These are phyloP conservation scores for Bisporella sp. DNA, from an alignment of 2,329 filamentous ascomycete species.

Conservation along the genomic window DNA sequence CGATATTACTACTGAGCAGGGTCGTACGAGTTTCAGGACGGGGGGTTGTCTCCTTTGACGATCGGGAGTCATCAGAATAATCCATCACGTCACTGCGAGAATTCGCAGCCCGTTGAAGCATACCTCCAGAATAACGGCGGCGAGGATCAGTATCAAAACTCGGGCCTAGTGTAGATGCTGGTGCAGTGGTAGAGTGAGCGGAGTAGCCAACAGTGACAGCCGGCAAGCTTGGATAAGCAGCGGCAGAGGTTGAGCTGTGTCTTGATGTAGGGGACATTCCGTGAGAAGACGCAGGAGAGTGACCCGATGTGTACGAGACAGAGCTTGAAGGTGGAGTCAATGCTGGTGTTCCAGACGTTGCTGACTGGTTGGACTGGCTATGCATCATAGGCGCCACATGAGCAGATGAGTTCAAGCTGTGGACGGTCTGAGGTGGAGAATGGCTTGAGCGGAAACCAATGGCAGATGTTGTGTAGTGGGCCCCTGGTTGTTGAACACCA, in stretches of 20 bases:
- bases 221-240: constrained; percentile 70
- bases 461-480: constrained; percentile 53
- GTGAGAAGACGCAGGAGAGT: constrained; percentile 63
- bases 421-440: constrained; percentile 37
- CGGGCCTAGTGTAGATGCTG: constrained; percentile 62
- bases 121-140: constrained; percentile 58
- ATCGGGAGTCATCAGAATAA: constrained; percentile 12
- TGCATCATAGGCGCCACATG: constrained; percentile 51
- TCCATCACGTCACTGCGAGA: constrained; percentile 34
- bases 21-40: constrained; percentile 32
- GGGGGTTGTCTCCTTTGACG: constrained; percentile 19
- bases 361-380: constrained; percentile 47
- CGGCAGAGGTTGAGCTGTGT: constrained; percentile 50
- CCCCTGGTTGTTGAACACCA: constrained; percentile 67
- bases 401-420: constrained; percentile 19
- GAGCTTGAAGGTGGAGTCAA: constrained; percentile 70
- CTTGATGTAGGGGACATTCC: constrained; percentile 61
- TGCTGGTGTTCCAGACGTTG: constrained; percentile 57
- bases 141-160: constrained; percentile 57
- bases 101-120: constrained; percentile 52
- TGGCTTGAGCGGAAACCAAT: constrained; percentile 52
- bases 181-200: constrained; percentile 57
- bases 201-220: constrained; percentile 64
- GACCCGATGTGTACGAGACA: constrained; percentile 70
- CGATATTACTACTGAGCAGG: constrained; percentile 22